phyloP scores from a whole-genome alignment of 805 yeast species.

The Candida germanica region DNA sequence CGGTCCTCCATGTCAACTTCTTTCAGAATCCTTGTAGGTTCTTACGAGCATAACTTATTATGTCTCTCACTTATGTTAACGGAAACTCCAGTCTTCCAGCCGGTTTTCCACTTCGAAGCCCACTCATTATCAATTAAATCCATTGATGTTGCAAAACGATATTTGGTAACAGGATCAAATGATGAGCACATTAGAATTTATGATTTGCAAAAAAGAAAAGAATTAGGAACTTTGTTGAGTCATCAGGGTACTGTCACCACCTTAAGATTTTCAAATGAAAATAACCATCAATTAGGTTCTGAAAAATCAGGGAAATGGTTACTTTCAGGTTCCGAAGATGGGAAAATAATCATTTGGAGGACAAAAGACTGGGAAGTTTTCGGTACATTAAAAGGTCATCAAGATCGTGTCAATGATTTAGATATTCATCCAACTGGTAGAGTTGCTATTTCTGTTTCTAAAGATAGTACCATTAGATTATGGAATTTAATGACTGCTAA shows the following conservation, averaged over 20 bases:
- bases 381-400: constrained; percentile 86
- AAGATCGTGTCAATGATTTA: constrained; percentile 76
- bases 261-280: constrained; percentile 58
- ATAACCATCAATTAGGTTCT: constrained; percentile 13
- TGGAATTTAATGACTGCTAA: constrained; percentile 98
- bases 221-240: constrained; percentile 82
- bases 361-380: constrained; percentile 95
- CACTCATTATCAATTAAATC: constrained; percentile 86
- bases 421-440: constrained; percentile 89
- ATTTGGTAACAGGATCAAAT: constrained; percentile 89
- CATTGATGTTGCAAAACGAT: constrained; percentile 77
- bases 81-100: constrained; percentile 71
- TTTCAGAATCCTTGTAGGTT: constrained; percentile 86
- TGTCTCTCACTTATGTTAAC: constrained; percentile 56
- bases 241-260: constrained; percentile 88
- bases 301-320: constrained; percentile 79
- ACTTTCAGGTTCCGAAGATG: constrained; percentile 86
- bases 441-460: constrained; percentile 85
- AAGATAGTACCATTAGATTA: constrained; percentile 76
- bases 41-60: constrained; percentile 88
- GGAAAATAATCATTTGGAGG: constrained; percentile 87
- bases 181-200: constrained; percentile 95
- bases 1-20: too few species aligned
- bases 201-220: constrained; percentile 90
- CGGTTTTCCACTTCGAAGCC: constrained; percentile 94